Base-by-base conservation (phyloP, 352 stramenopile genomes). In the Globisporangium abappressorium region DNA sequence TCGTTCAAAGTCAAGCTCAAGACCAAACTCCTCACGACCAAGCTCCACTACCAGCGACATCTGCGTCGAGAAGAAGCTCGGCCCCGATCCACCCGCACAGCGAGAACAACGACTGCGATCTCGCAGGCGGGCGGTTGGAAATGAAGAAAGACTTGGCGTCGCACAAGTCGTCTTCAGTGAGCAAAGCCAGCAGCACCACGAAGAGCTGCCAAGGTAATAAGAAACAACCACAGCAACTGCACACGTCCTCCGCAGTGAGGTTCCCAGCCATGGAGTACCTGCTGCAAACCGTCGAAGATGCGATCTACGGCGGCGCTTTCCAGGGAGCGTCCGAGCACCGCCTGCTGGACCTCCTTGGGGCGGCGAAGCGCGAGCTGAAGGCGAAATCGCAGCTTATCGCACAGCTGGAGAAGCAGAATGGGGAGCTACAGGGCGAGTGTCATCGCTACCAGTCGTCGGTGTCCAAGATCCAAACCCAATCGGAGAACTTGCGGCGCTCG, bases 381-480 rank as follows among this genome's bases (percentile, higher is more conserved):
- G 36, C 20, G 9, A 49, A 62, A 14, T 22, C 28, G 8, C 58
- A 65, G 36, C 66, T 24, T 15, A 63, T 67, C 24, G 54, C 43
- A 8, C 36, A 63, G 30, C 47, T 71, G 36, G 58, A 71, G 14
- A 18, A 33, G 18, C 58, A 63, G 9, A 71, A 51, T 15, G 30
- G 38, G 14, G 53, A 24, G 41, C 51, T 71, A 1, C 51, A 66
- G 22, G 49, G 8, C 7, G 60, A 65, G 12, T 71, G 60, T 6
- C 57, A 24, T 22, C 66, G 38, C 12, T 71, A 59, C 24, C 54
- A 46, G 36, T 47, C 38, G 34, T 66, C 58, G 1, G 51, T 70
- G 8, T 59, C 47, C 8, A 71, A 67, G 53, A 62, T 71, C 41
- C 58, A 71, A 28, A 63, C 36, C 11, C 66, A 71, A 12, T 66